Percentiles rank a stretch among this genome's conserved stretches.
phyloP scores from a whole-genome alignment of 1,284 basidiomycete genomes.

The Megacollybia platyphylla region DNA sequence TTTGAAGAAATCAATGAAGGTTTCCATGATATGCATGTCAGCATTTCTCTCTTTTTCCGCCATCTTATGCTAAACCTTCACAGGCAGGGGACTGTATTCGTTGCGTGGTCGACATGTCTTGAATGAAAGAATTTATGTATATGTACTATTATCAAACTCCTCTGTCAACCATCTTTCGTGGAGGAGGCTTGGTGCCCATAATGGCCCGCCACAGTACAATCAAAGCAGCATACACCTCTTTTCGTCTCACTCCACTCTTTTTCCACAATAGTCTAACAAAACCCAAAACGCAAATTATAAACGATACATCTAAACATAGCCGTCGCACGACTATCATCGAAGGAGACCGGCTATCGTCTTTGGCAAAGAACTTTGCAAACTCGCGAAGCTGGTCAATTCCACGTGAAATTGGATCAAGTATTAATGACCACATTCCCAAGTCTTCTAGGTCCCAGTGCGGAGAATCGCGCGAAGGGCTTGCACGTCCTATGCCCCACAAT shows the following conservation, averaged over 20 bases:
- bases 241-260: slow-evolving; percentile 51
- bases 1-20: slow-evolving; percentile 80
- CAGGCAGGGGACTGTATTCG: slow-evolving; percentile 86
- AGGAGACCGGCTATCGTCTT: slow-evolving; percentile 46
- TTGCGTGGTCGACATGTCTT: slow-evolving; percentile 75
- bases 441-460: slow-evolving; percentile 57
- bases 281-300: slow-evolving; percentile 46
- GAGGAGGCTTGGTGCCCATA: slow-evolving; percentile 38
- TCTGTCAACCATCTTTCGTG: slow-evolving; percentile 35
- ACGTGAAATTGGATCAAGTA: slow-evolving; percentile 48
- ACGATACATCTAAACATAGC: slow-evolving; percentile 62
- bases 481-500: slow-evolving; percentile 20
- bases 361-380: slow-evolving; percentile 41
- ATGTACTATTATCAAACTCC: slow-evolving; percentile 21
- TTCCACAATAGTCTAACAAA: slow-evolving; percentile 49
- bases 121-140: slow-evolving; percentile 5
- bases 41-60: slow-evolving; percentile 18
- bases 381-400: slow-evolving; percentile 32
- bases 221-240: slow-evolving; percentile 53
- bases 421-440: slow-evolving; percentile 67
- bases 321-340: slow-evolving; percentile 53
- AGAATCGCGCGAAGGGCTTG: slow-evolving; percentile 24
- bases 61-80: background rate
- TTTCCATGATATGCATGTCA: slow-evolving; percentile 91
- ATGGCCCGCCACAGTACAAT: slow-evolving; percentile 58